Conservation (phyloP, 805 yeast genomes). For the Cyberlindnera saturnus region DNA sequence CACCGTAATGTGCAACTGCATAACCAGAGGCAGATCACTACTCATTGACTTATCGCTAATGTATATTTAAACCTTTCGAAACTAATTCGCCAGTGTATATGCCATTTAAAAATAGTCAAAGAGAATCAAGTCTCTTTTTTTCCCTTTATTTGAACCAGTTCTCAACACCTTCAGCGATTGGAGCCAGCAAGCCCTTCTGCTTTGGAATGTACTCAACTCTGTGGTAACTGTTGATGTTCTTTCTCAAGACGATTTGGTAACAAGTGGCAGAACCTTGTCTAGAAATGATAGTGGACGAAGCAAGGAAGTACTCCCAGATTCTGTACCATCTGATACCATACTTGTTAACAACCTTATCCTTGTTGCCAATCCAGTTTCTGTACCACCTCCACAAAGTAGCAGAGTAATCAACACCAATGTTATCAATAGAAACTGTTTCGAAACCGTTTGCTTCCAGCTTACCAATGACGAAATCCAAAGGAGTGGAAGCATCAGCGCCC, state of each 20-base stretch:
- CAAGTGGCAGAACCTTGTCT: constrained; percentile 94
- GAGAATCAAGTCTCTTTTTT: not conserved
- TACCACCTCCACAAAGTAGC: constrained; percentile 93
- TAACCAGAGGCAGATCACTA: not conserved
- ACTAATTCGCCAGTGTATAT: not conserved
- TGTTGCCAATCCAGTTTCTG: constrained; percentile 86
- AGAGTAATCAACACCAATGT: constrained; percentile 89
- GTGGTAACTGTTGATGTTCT: constrained; percentile 80
- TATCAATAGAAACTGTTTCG: constrained; percentile 77
- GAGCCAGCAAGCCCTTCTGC: constrained; percentile 67
- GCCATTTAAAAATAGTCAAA: not conserved
- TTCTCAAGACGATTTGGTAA: constrained; percentile 85
- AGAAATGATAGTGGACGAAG: constrained; percentile 74
- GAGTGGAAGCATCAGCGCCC: constrained; percentile 96
- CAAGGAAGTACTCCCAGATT: constrained; percentile 89
- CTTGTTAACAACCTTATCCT: constrained; percentile 66
- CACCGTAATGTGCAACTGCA: constrained; percentile 13
- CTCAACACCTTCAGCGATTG: constrained; percentile 43
- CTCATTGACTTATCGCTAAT: not conserved
- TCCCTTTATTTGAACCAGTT: constrained; percentile 45
- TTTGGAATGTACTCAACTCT: constrained; percentile 74
- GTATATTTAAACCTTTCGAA: not conserved
- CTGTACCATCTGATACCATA: constrained; percentile 89
- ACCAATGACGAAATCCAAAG: constrained; percentile 75
- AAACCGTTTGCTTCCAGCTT: constrained; percentile 79